phyloP scores from a whole-genome alignment of 176 grass and related monocot species.

The Miscanthus lutarioriparius region DNA sequence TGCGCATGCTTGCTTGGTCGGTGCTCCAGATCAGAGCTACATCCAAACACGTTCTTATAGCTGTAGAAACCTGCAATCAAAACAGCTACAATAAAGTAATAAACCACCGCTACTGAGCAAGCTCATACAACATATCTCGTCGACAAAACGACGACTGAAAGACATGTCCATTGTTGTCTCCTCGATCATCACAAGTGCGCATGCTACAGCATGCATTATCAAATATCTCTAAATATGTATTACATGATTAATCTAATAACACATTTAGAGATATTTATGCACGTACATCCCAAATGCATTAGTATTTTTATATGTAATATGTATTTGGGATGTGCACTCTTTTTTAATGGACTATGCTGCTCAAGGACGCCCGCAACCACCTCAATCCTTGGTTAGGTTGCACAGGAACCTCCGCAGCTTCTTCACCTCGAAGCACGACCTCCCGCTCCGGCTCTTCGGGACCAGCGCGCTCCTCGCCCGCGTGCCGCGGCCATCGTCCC shows the following conservation, averaged over 20 bases:
- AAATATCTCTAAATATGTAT: too few species aligned
- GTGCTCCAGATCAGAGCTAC: too few species aligned
- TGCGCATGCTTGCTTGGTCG: too few species aligned
- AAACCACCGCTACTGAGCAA: background rate
- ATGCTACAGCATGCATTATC: background rate
- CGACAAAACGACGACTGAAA: background rate
- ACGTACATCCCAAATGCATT: too few species aligned
- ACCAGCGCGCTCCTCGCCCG: background rate
- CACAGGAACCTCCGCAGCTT: slow-evolving; percentile 29
- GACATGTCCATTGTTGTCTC: background rate
- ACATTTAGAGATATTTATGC: too few species aligned
- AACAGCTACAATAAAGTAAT: background rate
- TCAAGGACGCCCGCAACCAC: background rate
- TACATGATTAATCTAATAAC: too few species aligned
- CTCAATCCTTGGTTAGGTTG: slow-evolving; percentile 10
- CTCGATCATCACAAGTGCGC: background rate
- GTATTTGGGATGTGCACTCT: too few species aligned
- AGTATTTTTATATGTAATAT: too few species aligned
- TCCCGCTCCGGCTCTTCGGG: background rate
- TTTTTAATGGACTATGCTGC: background rate
- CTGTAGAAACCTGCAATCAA: background rate
- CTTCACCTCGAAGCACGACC: slow-evolving; percentile 21
- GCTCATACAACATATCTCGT: too few species aligned
- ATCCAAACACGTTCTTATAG: too few species aligned
- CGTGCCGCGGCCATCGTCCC: background rate